Evolutionary conservation across 257 asterid species (phyloP).

Genomic region (Ophiorrhiza pumila): DNA sequence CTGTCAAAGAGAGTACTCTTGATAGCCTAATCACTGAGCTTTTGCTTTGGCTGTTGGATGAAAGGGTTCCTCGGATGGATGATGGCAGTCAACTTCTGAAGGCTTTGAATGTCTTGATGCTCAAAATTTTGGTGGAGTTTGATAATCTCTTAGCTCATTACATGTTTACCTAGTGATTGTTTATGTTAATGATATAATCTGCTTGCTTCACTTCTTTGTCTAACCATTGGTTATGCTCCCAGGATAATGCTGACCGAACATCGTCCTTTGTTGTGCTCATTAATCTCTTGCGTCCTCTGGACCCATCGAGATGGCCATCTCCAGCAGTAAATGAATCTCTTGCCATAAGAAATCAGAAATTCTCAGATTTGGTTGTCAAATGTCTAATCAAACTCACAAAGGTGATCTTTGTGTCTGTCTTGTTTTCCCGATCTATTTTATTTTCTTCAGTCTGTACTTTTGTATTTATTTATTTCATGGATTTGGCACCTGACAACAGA

Average conservation of each 20-base stretch:
- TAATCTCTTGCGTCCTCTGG: slow-evolving; percentile 85
- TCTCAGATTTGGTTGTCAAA: slow-evolving; percentile 95
- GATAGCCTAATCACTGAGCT: slow-evolving; percentile 92
- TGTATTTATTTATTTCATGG: background rate
- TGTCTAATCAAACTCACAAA: slow-evolving; percentile 96
- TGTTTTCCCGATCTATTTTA: slow-evolving; percentile 1
- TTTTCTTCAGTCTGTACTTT: background rate
- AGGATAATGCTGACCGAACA: slow-evolving; percentile 98
- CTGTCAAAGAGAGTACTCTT: slow-evolving; percentile 85
- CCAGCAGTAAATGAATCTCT: slow-evolving; percentile 75
- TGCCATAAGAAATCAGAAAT: slow-evolving; percentile 77
- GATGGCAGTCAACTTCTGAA: slow-evolving; percentile 98
- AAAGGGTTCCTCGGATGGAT: slow-evolving; percentile 97
- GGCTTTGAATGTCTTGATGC: slow-evolving; percentile 97
- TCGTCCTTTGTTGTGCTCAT: slow-evolving; percentile 90
- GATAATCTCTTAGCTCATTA: background rate
- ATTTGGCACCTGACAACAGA: background rate
- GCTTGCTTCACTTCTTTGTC: slow-evolving; percentile 17
- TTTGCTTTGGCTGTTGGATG: slow-evolving; percentile 98
- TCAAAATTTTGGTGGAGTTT: slow-evolving; percentile 72
- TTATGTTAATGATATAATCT: slow-evolving; percentile 6
- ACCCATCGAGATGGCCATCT: slow-evolving; percentile 98
- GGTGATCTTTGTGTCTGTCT: slow-evolving; percentile 38
- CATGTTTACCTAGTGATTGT: background rate
- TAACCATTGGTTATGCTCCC: slow-evolving; percentile 23